Base-by-base conservation (phyloP, 371 early-diverging fungal genomes). In the Mortierella sp. region DNA sequence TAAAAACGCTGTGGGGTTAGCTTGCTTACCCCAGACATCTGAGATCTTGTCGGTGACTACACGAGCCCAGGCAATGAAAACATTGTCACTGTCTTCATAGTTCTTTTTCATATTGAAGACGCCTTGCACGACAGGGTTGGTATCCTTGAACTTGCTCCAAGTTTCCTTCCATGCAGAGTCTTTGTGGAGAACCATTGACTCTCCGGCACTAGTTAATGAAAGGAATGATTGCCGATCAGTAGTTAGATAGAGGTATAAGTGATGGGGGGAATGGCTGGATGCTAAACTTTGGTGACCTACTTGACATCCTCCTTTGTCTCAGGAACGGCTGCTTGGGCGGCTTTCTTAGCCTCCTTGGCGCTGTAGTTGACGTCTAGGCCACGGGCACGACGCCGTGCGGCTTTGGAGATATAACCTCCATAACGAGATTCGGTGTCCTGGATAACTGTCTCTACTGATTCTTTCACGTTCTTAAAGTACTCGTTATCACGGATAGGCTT, bases 71-170 rank as follows among this genome's bases (percentile, higher is more conserved):
- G 95, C 93, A 35, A 98, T 86, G 20, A 97, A 87, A 6, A 96
- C 84, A 77, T 96, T 96, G 70, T 98, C 97, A 74, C 94, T 94
- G 84, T 99, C 97, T 59, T 96, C 95, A 79, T 96, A 93, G 70
- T 84, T 88, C 70, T 90, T 91, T 81, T 91, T 90, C 35, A 94
- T 91, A 52, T 87, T 89, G 86, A 96, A 94, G 62, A 97, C 87
- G 18, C 91, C 91, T 85, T 95, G 95, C 84, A 95, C 92, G 35
- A 99, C 83, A 40, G 96, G 92, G 87, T 89, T 95, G 65, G 91
- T 93, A 60, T 96, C 96, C 87, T 96, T 96, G 85, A 98, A 97
- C 66, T 93, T 94, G 54, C 88, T 88, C 98, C 98, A 98, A 78
- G 93, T 90, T 85, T 94, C 95, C 78, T 94, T 93, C 96, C 97